Evolutionary conservation across 306 rosid genomes (phyloP).

Genomic region (Echinosophora koreensis): DNA sequence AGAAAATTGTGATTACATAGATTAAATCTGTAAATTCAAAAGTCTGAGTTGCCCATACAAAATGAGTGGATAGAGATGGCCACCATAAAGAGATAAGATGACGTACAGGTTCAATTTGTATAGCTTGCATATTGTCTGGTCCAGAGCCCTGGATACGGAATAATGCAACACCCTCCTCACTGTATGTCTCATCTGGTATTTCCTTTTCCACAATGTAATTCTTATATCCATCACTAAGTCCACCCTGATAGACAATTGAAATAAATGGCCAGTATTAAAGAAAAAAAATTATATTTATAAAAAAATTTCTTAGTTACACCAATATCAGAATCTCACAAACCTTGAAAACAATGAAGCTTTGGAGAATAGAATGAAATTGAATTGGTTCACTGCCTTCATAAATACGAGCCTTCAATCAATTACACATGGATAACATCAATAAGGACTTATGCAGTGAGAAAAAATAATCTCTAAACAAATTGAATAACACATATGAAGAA

Average conservation of each 20-base stretch:
- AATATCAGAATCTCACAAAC: constrained; percentile 58
- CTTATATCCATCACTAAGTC: constrained; percentile 90
- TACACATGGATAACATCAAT: constrained; percentile 51
- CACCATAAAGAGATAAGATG: constrained; percentile 34
- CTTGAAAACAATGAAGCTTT: constrained; percentile 82
- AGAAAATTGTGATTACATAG: constrained; percentile 26
- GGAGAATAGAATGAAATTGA: constrained; percentile 85
- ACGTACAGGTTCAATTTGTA: constrained; percentile 88
- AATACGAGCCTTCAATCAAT: constrained; percentile 76
- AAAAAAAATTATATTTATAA: constrained; percentile 18
- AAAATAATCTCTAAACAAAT: constrained; percentile 34
- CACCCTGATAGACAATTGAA: constrained; percentile 74
- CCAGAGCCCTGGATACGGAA: constrained; percentile 97
- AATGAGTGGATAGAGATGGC: constrained; percentile 18
- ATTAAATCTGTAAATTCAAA: constrained; percentile 25
- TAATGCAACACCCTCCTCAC: constrained; percentile 80
- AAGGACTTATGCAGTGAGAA: constrained; percentile 34
- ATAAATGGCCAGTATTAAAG: constrained; percentile 39
- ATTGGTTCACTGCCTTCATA: constrained; percentile 90
- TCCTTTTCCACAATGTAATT: constrained; percentile 66
- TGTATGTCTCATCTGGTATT: constrained; percentile 85
- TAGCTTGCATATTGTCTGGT: constrained; percentile 98
- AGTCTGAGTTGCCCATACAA: constrained; percentile 32
- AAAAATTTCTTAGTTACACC: constrained; percentile 31
- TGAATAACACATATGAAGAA: constrained; percentile 37